Base-by-base conservation (phyloP, 192 early-diverging fungal species). In the Linnemannia zychae region DNA sequence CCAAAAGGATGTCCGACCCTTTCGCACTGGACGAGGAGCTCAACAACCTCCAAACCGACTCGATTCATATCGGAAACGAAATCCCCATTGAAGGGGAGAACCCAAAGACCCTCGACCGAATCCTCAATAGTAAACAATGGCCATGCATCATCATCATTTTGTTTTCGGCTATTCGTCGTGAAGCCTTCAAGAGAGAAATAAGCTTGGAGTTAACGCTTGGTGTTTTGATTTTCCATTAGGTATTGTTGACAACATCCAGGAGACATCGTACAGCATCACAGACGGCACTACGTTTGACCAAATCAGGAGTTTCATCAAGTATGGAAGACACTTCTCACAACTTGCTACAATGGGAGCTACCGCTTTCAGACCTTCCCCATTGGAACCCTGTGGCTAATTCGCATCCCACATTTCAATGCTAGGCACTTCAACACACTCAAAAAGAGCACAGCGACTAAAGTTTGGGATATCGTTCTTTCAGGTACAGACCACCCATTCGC, bases 301-400 rank as follows among this genome's bases (percentile, higher is more conserved):
- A 52, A 81, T 94, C 31, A 79, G 90, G n/a, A 95, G 94, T 76
- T 94, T 94, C 71, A 86, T 96, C 74, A 94, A 93, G 94, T 96
- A 92, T n/a, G 49, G 37, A 28, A 13, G 80, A 34, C 50, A 48
- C 33, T 20, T 48, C 5, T 24, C 13, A 9, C 20, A 16, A 49
- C 40, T n/a, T n/a, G n/a, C n/a, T n/a, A n/a, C n/a, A n/a, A n/a
- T n/a, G n/a, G n/a, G n/a, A n/a, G n/a, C 34, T 17, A 71, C 69
- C 38, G 18, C 47, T 71, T 24, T 24, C 69, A 48, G 12, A 11
- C 36, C 33, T 20, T 34, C 28, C 12, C 36, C 28, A 7, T 18
- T 37, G 15, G 46, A 28, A 4, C 1, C 3, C 38, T 18, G 11
- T 31, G 24, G 11, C 33, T 28, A 9, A 71, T 24, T 49, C 33